Evolutionary conservation across 2,329 filamentous ascomycete genomes (phyloP), one percentile per base, ranked within the genome.

Genomic region (Xylaria sp.): DNA sequence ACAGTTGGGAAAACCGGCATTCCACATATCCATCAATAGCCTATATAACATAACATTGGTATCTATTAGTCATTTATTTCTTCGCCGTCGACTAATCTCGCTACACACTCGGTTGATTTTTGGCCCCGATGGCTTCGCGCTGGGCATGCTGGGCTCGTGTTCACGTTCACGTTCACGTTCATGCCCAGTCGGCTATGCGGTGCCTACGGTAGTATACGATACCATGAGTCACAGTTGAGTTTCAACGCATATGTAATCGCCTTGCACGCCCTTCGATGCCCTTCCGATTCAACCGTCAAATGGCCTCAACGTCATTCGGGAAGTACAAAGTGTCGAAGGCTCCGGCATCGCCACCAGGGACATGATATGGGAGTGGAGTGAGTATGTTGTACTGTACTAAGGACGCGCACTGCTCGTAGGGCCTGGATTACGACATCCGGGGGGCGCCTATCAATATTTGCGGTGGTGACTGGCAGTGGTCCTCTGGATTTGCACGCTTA

Each of bases 271-370:
- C 31, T 52, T 29, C 13, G 37, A 23, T n/a, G 19, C 21, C 40
- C 29, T 35, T 21, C 37, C 48, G 19, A 51, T 35, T 49, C 27
- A 47, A 46, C 51, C 11, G 17, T 23, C 43, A 27, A 47, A 51
- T 23, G 23, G 49, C 37, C 25, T 60, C 57, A 29, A 55, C 37
- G 29, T 46, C 4, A 35, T 55, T 63, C 33, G 46, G 56, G 51
- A 49, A 62, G 35, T 41, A 43, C 38, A 46, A 53, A 29, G 52
- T 35, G 31, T 40, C 21, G n/a, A 44, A 4, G n/a, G 25, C 57
- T 53, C 57, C 61, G 61, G 54, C 61, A 64, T 61, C 62, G 62
- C 54, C 61, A 63, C 48, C 52, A 37, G 41, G 40, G 4, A 33
- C 15, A 41, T 41, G 38, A 41, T 37, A 35, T 21, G 37, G 48